phyloP scores from a whole-genome alignment of 768 basidiomycete species.

The Tephrocybe sp. region DNA sequence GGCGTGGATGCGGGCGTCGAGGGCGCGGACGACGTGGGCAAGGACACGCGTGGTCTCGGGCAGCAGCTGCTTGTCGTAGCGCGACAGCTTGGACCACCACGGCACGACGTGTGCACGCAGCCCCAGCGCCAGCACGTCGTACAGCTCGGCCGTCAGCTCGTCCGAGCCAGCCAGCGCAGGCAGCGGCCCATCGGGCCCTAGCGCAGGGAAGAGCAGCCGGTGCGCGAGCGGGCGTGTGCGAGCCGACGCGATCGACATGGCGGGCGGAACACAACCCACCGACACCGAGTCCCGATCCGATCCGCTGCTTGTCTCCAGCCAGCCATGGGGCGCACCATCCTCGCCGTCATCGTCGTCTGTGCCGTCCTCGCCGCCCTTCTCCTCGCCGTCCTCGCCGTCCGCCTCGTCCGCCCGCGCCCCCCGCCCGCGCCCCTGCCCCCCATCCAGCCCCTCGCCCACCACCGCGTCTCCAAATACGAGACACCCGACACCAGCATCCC shows the following conservation, averaged over 20 bases:
- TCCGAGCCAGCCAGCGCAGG: constrained; percentile 39
- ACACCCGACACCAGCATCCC: constrained; percentile 12
- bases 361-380: constrained; percentile 40
- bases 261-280: neutral
- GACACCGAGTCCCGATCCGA: constrained; percentile 3
- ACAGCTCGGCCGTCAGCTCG: constrained; percentile 68
- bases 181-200: constrained; percentile 44
- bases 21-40: constrained; percentile 51
- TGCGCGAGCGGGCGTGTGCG: constrained; percentile 36
- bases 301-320: constrained; percentile 6
- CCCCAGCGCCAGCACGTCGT: constrained; percentile 78
- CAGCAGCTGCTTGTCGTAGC: constrained; percentile 82
- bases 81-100: constrained; percentile 85
- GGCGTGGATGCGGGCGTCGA: constrained; percentile 57
- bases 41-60: constrained; percentile 67
- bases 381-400: constrained; percentile 35
- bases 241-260: constrained; percentile 24
- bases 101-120: constrained; percentile 78
- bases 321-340: constrained; percentile 32
- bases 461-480: constrained; percentile 46
- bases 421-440: constrained; percentile 53
- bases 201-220: constrained; percentile 66
- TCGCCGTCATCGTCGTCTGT: constrained; percentile 51
- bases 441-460: constrained; percentile 63
- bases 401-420: constrained; percentile 33